These are phyloP conservation scores for sorghum (Sorghum bicolor) DNA, from an alignment of 176 grass and related monocot species.

Conservation along the genomic window Sorghum_bicolor_NCBIv3 NC_012872.2:63717001-63717500, in stretches of 20 bases:
- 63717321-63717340: slow-evolving; percentile 40
- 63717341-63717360: background rate
- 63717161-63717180: background rate
- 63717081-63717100: background rate
- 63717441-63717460: too few species aligned
- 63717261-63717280: too few species aligned
- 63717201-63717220: slow-evolving; percentile 26
- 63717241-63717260: too few species aligned
- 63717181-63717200: background rate
- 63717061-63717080: background rate
- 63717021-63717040: too few species aligned
- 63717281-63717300: slow-evolving; percentile 37
- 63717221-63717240: slow-evolving; percentile 36
- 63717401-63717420: too few species aligned
- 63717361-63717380: background rate
- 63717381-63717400: background rate
- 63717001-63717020: too few species aligned
- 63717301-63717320: slow-evolving; percentile 47
- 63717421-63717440: too few species aligned
- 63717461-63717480: too few species aligned
- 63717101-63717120: background rate
- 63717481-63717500: too few species aligned
- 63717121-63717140: background rate
- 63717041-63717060: background rate
- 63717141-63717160: background rate